Base-by-base conservation (phyloP, 2,329 filamentous ascomycete species). In the Colletotrichum sp. region DNA sequence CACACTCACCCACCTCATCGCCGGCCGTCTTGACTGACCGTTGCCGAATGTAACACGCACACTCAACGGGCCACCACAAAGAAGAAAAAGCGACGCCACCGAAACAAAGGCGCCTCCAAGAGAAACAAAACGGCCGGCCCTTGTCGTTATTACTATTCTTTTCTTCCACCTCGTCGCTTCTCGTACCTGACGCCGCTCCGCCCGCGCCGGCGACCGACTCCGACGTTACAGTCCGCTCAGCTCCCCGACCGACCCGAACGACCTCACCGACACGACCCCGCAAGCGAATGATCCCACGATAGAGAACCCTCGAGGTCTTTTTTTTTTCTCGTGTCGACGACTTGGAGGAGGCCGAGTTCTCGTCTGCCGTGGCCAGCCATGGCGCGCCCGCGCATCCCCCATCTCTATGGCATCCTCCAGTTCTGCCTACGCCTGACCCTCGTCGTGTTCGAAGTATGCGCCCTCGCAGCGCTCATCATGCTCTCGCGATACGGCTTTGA, bases 391-490 rank as follows among this genome's bases (percentile, higher is more conserved):
- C 74, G 75, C 66, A 70, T 76, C 31, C 75, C 75, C 55, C 57
- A 69, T 51, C 63, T 72, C 57, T 76, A 76, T 27, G 75, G 75
- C 74, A 73, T 76, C 57, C 70, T 76, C 55, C 75, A 76, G 38
- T 76, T 76, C 69, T 76, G 75, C 64, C 71, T 76, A 29, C 75
- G 75, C 24, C 71, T 76, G 21, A 65, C 69, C 31, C 61, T 76
- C 64, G 69, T 76, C 54, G 75, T 76, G 24, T 68, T 76, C 18
- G 74, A 76, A 29, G 74, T 76, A 15, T 76, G 75, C 69, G 74
- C 74, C 31, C 71, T 76, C 24, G 75, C 75, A 33, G 68, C 75
- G 27, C 74, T 76, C 38, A 69, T 76, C 66, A 75, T 54, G 6
- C 66, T 76, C 4, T 75, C 75, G 5, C 62, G 64, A 36, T 76